These are phyloP conservation scores for Ustilago tritici DNA, from an alignment of 1,284 basidiomycete species.

Conservation along the genomic window DNA sequence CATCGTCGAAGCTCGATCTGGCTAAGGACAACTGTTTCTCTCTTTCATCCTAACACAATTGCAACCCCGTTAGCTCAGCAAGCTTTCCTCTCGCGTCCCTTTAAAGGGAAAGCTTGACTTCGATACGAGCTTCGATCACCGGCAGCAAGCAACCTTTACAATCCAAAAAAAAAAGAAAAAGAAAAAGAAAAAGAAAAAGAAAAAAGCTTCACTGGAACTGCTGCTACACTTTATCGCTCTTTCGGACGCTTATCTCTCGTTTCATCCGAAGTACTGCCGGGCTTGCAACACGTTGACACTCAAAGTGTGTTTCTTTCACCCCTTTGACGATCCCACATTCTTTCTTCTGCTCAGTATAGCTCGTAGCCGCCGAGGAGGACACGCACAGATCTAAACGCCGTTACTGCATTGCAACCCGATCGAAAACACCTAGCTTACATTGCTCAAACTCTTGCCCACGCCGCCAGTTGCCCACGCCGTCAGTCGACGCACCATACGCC, in stretches of 20 bases:
- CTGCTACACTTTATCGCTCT: no score
- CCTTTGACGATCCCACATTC: not conserved
- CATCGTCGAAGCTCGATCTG: not conserved
- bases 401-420: not conserved
- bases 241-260: not conserved
- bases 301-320: not conserved
- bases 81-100: conserved; percentile 1
- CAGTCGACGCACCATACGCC: no score
- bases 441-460: no score
- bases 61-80: not conserved
- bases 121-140: conserved; percentile 16
- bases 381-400: not conserved
- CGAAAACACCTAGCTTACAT: not conserved
- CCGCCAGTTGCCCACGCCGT: no score
- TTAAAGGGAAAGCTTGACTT: not conserved
- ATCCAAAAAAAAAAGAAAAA: not conserved
- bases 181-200: no score
- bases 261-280: not conserved
- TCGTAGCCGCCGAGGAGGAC: not conserved
- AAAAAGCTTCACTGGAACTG: no score
- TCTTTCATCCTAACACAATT: not conserved
- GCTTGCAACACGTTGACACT: not conserved
- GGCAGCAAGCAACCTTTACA: not conserved
- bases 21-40: not conserved
- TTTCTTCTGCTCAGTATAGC: no score